Base-by-base conservation (phyloP, 2,329 filamentous ascomycete species). In the Colletotrichum sp. region DNA sequence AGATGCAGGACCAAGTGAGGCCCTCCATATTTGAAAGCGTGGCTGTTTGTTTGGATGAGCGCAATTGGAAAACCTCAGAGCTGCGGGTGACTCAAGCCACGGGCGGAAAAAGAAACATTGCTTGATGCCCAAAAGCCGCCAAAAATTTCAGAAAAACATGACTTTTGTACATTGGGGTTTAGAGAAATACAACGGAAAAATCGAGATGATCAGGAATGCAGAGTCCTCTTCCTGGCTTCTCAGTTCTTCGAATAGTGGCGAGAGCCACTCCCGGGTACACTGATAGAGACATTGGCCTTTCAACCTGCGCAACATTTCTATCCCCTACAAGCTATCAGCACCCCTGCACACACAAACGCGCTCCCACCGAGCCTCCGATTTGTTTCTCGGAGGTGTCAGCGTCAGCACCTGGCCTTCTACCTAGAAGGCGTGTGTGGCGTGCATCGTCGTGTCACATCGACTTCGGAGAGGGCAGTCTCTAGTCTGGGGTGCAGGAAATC, bases 21-120 rank as follows among this genome's bases (percentile, higher is more conserved):
- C 15, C 44, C 32, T 71, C 30, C n/a, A 32, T 22, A 57, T 49
- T 49, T 34, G 30, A 36, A 34, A 69, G 29, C 44, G 30, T 67
- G 36, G 64, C 13, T 30, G 39, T 52, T 34, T 67, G 29, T 32
- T n/a, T 55, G 34, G 34, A 36, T 34, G 44, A 44, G 64, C 39
- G 25, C 36, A 22, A 59, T 29, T 27, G 61, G 55, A 59, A 76
- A 68, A 34, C 69, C 12, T 49, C 63, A 59, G 62, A 44, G 36
- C 27, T 19, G 69, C 63, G 63, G 74, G 13, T 69, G 65, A 76
- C 64, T 59, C 32, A 73, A 73, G 73, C 70, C 73, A 76, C 34
- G 6, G 32, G 29, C 29, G 16, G 29, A 72, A 69, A 72, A 76
- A 68, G 55, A 72, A 72, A 68, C 27, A 57, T 30, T 52, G 39